Conservation (phyloP, 495 filamentous ascomycete species). For the Articulospora tetracladia region DNA sequence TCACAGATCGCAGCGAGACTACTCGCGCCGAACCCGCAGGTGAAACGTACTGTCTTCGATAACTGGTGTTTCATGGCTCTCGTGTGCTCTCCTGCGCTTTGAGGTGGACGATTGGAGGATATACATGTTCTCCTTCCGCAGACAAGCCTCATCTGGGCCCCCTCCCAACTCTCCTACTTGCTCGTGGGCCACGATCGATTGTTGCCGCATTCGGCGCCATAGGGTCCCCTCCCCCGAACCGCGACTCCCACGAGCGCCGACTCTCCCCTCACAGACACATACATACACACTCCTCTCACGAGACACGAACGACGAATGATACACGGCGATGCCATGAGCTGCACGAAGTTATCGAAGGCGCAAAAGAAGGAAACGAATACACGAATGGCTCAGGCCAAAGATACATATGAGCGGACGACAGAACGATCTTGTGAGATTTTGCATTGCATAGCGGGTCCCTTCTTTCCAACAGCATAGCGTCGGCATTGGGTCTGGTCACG, state of each 20-base stretch:
- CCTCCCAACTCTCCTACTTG: constrained; percentile 45
- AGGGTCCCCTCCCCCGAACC: constrained; percentile 9
- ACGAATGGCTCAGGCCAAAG: constrained; percentile 11
- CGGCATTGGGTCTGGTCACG: constrained; percentile 14
- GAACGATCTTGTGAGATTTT: constrained; percentile 12
- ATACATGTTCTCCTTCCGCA: constrained; percentile 48
- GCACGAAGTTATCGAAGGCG: constrained; percentile 29
- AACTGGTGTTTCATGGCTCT: constrained; percentile 45
- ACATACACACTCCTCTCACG: constrained; percentile 6
- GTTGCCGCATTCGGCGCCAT: constrained; percentile 38
- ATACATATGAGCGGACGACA: constrained; percentile 17
- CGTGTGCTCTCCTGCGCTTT: constrained; percentile 39
- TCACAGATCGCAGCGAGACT: constrained; percentile 40
- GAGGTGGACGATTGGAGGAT: constrained; percentile 41
- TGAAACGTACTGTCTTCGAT: constrained; percentile 52
- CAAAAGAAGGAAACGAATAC: constrained; percentile 23
- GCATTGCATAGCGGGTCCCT: constrained; percentile 22
- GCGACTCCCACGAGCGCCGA: not conserved
- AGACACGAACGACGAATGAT: constrained; percentile 13
- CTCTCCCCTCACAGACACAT: not conserved
- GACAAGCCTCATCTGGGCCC: constrained; percentile 38
- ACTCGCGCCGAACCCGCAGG: constrained; percentile 33
- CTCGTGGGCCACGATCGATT: constrained; percentile 43
- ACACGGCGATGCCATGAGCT: constrained; percentile 25
- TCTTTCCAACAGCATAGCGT: constrained; percentile 23